These are phyloP conservation scores for Sporothrix euskadiensis DNA, from an alignment of 2,329 filamentous ascomycete genomes.

Conservation along the genomic window DNA sequence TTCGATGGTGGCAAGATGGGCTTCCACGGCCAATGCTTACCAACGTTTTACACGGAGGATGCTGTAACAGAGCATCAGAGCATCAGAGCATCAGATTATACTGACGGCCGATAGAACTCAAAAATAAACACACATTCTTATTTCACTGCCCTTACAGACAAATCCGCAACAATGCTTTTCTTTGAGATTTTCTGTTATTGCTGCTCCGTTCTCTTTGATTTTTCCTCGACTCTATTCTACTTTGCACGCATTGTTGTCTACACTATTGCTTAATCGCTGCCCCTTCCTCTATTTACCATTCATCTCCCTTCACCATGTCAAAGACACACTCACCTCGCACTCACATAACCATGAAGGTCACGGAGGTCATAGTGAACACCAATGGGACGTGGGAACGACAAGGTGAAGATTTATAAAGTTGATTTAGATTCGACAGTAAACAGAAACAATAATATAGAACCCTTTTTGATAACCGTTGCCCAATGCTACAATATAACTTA, in stretches of 20 bases:
- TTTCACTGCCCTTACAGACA: background rate
- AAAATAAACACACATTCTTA: background rate
- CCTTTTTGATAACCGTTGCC: conserved; percentile 12
- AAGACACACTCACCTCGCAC: background rate
- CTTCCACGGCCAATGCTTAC: conserved; percentile 19
- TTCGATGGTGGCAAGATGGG: conserved; percentile 25
- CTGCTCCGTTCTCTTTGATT: background rate
- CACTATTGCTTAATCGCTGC: background rate
- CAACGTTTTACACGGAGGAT: background rate
- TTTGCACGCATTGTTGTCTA: background rate
- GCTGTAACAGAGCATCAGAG: no score
- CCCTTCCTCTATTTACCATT: background rate
- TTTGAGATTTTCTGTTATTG: background rate
- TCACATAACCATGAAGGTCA: background rate
- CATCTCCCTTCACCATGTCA: background rate
- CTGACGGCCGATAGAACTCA: background rate
- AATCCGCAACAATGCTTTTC: background rate
- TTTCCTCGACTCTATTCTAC: background rate
- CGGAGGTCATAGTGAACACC: background rate
- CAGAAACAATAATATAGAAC: background rate
- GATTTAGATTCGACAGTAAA: background rate
- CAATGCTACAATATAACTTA: conserved; percentile 3
- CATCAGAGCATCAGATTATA: background rate
- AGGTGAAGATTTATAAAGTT: no score
- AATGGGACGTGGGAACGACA: background rate